Evolutionary conservation across 768 basidiomycete genomes (phyloP).

Genomic region (Trametes sanguinea): DNA sequence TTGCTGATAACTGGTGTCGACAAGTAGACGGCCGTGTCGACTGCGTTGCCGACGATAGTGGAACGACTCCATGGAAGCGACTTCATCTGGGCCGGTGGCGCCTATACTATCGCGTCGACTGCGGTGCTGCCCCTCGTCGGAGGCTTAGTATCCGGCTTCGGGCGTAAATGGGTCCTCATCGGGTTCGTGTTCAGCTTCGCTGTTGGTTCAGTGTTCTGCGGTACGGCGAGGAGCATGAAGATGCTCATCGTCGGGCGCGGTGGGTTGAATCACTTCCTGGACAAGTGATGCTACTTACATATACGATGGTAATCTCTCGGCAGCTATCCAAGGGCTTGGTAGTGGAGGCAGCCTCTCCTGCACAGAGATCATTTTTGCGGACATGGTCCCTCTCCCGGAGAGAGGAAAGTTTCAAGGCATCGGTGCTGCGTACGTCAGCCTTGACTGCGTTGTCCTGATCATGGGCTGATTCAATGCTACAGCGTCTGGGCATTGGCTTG

Average conservation of each 20-base stretch:
- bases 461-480: not conserved
- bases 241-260: conserved; percentile 43
- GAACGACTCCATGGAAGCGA: conserved; percentile 23
- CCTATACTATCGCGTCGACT: conserved; percentile 40
- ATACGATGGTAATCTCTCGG: not conserved
- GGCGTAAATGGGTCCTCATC: conserved; percentile 29
- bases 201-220: conserved; percentile 42
- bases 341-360: conserved; percentile 28
- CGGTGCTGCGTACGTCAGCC: conserved; percentile 14
- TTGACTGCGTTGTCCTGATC: not conserved
- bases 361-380: conserved; percentile 29
- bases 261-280: not conserved
- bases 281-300: too few relatives aligned
- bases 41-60: conserved; percentile 24
- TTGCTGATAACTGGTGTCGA: too few relatives aligned
- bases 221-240: conserved; percentile 40
- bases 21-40: conserved; percentile 23
- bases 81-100: conserved; percentile 33
- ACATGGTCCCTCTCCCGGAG: conserved; percentile 30
- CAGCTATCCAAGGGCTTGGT: conserved; percentile 30
- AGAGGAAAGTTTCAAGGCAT: conserved; percentile 37
- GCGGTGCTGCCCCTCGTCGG: conserved; percentile 39
- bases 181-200: conserved; percentile 36
- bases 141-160: conserved; percentile 24
- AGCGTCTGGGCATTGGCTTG: conserved; percentile 23